Evolutionary conservation across 2,329 filamentous ascomycete species (phyloP), one percentile per base, ranked within the genome.

Genomic region (Aspergillus glaucus): DNA sequence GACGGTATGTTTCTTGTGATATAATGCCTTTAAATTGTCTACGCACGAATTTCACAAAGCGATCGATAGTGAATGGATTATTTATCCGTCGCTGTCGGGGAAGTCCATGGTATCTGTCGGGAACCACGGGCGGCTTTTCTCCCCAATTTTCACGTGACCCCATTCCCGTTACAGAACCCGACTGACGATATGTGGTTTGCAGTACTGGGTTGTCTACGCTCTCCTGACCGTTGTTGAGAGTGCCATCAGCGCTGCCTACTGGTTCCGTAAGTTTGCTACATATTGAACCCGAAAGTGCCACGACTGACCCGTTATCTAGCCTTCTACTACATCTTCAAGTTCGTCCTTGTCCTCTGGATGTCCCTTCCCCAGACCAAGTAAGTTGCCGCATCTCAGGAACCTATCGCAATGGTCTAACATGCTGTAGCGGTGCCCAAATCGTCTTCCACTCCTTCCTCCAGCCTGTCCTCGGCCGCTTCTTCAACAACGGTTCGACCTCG

Each of bases 271-370:
- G 72, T 71, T 28, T 42, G 4, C 8, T 19, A 14, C 24, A 9
- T 15, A 3, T 28, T 22, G 42, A 4, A 10, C 5, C 6, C 5
- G 14, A 15, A 22, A 42, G 17, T 19, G 40, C 10, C 40, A 26
- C 17, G 19, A 10, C 40, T 22, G 14, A 42, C 19, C 19, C 6
- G 40, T 14, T 21, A 68, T 55, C 22, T 49, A 76, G 74, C 93
- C 68, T 98, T 98, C 79, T 98, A 98, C 86, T 98, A 88, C 76
- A 92, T 91, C 69, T 97, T 98, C 87, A 98, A 98, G 82, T 96
- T 98, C 69, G 78, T 94, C 68, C 87, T 97, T 71, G 81, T 97
- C 64, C 85, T 98, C 71, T 98, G 93, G 93, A 90, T 98, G 77
- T 85, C 92, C 62, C 89, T 98, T 65, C 93, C 93, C 71, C 81